A percentile compares a stretch with the other conserved stretches of the same genome.
phyloP scores from a whole-genome alignment of 768 basidiomycete genomes.

The Cubamyces lactineus region DNA sequence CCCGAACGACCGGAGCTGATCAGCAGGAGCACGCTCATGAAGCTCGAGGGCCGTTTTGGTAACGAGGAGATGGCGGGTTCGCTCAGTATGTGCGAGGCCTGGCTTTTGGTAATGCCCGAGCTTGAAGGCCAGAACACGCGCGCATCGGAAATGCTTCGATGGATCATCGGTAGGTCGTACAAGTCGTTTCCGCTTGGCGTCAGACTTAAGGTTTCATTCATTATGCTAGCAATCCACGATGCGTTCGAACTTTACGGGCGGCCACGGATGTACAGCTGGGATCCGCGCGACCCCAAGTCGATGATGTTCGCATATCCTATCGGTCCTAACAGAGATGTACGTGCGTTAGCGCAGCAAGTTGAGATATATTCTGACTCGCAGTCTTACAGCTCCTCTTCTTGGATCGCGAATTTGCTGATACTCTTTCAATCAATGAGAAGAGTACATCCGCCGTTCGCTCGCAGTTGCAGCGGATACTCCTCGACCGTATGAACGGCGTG shows the following conservation, averaged over 20 bases:
- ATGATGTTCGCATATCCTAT: conserved; percentile 96
- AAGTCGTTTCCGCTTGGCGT: not conserved
- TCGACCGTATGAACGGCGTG: conserved; percentile 59
- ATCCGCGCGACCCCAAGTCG: conserved; percentile 77
- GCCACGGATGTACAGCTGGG: conserved; percentile 85
- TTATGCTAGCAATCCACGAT: conserved; percentile 79
- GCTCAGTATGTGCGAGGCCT: conserved; percentile 77
- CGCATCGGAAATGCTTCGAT: conserved; percentile 85
- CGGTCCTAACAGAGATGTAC: conserved; percentile 79
- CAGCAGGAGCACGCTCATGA: conserved; percentile 86
- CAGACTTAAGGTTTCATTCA: not conserved
- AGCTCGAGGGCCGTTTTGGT: conserved; percentile 84
- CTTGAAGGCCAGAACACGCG: conserved; percentile 62
- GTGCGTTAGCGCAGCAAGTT: conserved; percentile 33
- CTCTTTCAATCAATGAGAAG: conserved; percentile 71
- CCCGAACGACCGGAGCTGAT: conserved; percentile 95
- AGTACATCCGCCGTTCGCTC: conserved; percentile 74
- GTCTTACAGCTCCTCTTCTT: conserved; percentile 79
- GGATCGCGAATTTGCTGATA: conserved; percentile 79
- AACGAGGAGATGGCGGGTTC: conserved; percentile 70
- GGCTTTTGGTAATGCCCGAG: conserved; percentile 92
- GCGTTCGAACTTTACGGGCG: conserved; percentile 89
- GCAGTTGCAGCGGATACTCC: conserved; percentile 61
- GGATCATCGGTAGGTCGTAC: conserved; percentile 75
- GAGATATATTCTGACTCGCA: not conserved